Conservation (phyloP, 495 filamentous ascomycete genomes). For the Xylaria palmicola region DNA sequence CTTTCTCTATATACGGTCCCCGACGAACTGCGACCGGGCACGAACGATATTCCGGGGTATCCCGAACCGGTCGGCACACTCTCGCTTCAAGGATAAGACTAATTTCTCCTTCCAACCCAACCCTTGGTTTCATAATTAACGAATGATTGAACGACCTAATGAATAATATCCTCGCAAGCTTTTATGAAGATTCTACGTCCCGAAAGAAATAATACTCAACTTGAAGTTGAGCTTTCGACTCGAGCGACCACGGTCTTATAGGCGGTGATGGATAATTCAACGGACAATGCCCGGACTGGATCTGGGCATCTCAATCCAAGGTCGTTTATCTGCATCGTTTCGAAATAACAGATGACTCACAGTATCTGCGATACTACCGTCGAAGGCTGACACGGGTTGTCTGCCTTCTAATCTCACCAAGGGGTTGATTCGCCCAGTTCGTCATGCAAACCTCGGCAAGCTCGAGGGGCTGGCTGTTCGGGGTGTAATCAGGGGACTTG, state of each 20-base stretch:
- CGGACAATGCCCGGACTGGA: slow-evolving; percentile 27
- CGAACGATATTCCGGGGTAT: slow-evolving; percentile 13
- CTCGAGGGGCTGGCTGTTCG: slow-evolving; percentile 23
- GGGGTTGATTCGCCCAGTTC: slow-evolving; percentile 28
- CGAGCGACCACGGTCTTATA: slow-evolving; percentile 27
- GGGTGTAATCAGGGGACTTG: slow-evolving; percentile 26
- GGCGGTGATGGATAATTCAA: slow-evolving; percentile 27
- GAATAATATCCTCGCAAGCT: slow-evolving; percentile 34
- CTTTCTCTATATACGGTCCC: slow-evolving; percentile 41
- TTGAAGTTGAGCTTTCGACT: slow-evolving; percentile 40
- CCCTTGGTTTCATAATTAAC: slow-evolving; percentile 43
- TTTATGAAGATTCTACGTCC: slow-evolving; percentile 34
- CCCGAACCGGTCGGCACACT: slow-evolving; percentile 24
- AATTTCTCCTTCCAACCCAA: slow-evolving; percentile 15
- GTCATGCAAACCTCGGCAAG: slow-evolving; percentile 29
- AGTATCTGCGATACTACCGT: slow-evolving; percentile 39
- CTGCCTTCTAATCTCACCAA: slow-evolving; percentile 32
- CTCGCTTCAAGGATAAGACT: slow-evolving; percentile 32
- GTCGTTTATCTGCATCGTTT: slow-evolving; percentile 32
- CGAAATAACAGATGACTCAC: slow-evolving; percentile 28
- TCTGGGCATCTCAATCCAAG: slow-evolving; percentile 27
- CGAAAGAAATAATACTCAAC: slow-evolving; percentile 30
- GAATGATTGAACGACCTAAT: slow-evolving; percentile 48
- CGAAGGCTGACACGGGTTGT: slow-evolving; percentile 47
- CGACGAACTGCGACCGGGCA: slow-evolving; percentile 26